These are phyloP conservation scores for Pseudonitzschia multiseries DNA, from an alignment of 108 stramenopile species.

Conservation along the genomic window DNA sequence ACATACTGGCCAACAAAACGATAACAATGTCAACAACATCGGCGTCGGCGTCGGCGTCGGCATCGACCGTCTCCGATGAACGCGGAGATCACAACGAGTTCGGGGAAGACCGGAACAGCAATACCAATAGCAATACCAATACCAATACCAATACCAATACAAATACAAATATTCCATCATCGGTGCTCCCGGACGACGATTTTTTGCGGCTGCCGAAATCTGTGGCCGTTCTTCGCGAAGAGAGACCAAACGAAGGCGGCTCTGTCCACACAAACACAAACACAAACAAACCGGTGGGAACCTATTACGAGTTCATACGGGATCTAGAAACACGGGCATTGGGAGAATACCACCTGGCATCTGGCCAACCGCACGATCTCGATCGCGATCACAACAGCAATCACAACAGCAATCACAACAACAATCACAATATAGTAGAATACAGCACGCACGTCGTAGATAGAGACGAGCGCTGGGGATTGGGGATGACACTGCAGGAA, in stretches of 20 bases:
- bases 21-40: not conserved
- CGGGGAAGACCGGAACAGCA: not conserved
- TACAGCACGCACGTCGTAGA: slow-evolving; percentile 2
- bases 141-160: not conserved
- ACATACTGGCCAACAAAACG: slow-evolving; percentile 11
- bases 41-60: too few relatives aligned
- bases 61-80: not conserved
- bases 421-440: too few relatives aligned
- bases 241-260: not conserved
- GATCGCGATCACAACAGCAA: not conserved
- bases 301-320: slow-evolving; percentile 32
- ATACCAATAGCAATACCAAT: not conserved
- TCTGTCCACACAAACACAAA: too few relatives aligned
- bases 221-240: slow-evolving; percentile 30
- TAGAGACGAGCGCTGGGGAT: slow-evolving; percentile 29
- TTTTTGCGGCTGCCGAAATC: slow-evolving; percentile 44
- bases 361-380: not conserved
- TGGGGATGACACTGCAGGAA: slow-evolving; percentile 73
- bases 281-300: too few relatives aligned
- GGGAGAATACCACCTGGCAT: slow-evolving; percentile 29
- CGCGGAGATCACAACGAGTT: not conserved
- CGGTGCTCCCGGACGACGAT: slow-evolving; percentile 31
- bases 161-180: not conserved
- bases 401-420: too few relatives aligned
- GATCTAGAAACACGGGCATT: slow-evolving; percentile 34